Percentiles rank a stretch among this genome's conserved stretches.
Conservation (phyloP, 2,329 filamentous ascomycete genomes). For the Pseudocercospora eumusae region DNA sequence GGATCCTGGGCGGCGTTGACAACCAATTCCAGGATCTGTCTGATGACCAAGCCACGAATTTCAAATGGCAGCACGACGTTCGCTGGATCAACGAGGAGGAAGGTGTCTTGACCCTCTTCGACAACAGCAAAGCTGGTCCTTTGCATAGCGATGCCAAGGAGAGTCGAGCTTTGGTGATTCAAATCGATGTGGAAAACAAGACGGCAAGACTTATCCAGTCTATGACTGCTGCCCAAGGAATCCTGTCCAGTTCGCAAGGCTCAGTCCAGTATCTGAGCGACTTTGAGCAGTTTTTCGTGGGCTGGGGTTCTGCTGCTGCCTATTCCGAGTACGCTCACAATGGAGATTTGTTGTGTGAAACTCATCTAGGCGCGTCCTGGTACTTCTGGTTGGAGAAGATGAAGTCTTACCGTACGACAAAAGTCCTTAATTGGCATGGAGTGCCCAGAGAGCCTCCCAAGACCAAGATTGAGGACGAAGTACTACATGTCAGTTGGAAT, state of each 20-base stretch:
- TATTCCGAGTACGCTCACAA: conserved; percentile 51
- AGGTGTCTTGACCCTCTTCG: conserved; percentile 44
- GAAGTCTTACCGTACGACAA: conserved; percentile 43
- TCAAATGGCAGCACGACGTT: conserved; percentile 57
- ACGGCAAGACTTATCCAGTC: conserved; percentile 50
- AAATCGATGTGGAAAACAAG: conserved; percentile 41
- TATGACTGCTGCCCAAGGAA: conserved; percentile 46
- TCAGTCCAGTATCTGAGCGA: conserved; percentile 54
- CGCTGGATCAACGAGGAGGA: conserved; percentile 45
- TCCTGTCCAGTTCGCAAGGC: conserved; percentile 53
- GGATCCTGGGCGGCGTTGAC: conserved; percentile 54
- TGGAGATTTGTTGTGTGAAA: conserved; percentile 47
- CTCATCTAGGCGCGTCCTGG: conserved; percentile 45
- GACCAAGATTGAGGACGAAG: conserved; percentile 28
- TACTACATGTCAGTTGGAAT: conserved; percentile 56
- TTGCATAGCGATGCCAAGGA: conserved; percentile 41
- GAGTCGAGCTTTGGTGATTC: conserved; percentile 47
- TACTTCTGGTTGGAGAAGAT: conserved; percentile 36
- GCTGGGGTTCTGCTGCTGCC: conserved; percentile 58
- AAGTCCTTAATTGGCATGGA: conserved; percentile 37
- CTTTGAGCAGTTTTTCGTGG: conserved; percentile 53
- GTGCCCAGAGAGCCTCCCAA: conserved; percentile 32
- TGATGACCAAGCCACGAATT: conserved; percentile 49
- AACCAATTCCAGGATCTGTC: conserved; percentile 48
- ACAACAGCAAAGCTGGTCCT: conserved; percentile 54